A percentile compares a stretch with the other conserved stretches of the same genome.
phyloP scores from a whole-genome alignment of 495 filamentous ascomycete genomes.

The Immersiella caudata region DNA sequence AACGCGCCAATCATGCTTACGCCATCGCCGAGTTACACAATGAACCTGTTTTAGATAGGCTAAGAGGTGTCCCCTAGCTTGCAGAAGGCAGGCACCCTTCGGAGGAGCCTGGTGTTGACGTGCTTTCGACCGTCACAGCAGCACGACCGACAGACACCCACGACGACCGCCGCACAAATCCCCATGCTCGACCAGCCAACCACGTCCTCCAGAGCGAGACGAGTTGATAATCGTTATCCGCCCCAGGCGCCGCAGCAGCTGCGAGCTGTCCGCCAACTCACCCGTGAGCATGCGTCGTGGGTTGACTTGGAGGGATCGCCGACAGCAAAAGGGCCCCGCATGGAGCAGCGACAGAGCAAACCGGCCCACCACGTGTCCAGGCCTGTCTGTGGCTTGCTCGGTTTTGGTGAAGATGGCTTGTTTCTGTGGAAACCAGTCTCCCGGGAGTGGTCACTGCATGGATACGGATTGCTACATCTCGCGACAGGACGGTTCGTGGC shows the following conservation, averaged over 20 bases:
- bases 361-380: background rate
- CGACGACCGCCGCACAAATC: background rate
- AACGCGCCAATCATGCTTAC: slow-evolving; percentile 6
- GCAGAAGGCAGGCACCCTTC: slow-evolving; percentile 3
- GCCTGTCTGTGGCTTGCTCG: background rate
- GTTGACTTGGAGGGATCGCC: background rate
- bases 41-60: slow-evolving; percentile 6
- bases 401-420: slow-evolving; percentile 12
- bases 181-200: background rate
- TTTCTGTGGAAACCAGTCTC: slow-evolving; percentile 33
- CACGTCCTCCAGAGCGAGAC: background rate
- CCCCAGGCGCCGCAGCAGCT: slow-evolving; percentile 4
- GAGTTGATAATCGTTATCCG: slow-evolving; percentile 5
- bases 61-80: background rate
- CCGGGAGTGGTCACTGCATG: slow-evolving; percentile 36
- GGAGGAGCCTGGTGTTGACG: slow-evolving; percentile 4
- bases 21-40: slow-evolving; percentile 14
- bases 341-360: background rate
- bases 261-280: background rate
- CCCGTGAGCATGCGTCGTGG: background rate
- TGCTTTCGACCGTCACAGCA: background rate
- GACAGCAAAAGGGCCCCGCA: background rate
- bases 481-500: slow-evolving; percentile 15
- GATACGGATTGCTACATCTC: slow-evolving; percentile 19
- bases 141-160: background rate